phyloP scores from a whole-genome alignment of 2,329 filamentous ascomycete species.

The Lizonia empirigonia region DNA sequence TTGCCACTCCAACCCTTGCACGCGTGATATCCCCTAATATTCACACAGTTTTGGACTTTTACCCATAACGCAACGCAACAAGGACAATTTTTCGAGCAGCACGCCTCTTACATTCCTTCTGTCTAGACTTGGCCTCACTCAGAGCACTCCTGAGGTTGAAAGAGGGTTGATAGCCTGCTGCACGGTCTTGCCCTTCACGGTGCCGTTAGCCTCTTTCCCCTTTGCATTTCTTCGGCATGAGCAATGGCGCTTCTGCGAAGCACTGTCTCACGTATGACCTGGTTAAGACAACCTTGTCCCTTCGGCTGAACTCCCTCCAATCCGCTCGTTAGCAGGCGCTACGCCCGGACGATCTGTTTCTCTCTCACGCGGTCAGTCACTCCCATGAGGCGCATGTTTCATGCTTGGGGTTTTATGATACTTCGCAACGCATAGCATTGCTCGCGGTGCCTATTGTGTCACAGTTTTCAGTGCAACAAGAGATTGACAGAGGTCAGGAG shows the following conservation, averaged over 20 bases:
- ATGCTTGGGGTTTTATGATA: neutral
- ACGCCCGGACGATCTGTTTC: neutral
- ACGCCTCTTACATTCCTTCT: neutral
- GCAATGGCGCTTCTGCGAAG: neutral
- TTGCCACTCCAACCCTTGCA: neutral
- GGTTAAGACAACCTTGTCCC: too few relatives aligned
- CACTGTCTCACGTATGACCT: too few relatives aligned
- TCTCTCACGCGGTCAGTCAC: neutral
- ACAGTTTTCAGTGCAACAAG: neutral
- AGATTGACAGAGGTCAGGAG: neutral
- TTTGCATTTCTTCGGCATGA: neutral
- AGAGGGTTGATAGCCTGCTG: neutral
- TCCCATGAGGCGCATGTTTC: neutral
- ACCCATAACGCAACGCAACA: neutral
- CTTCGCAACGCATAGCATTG: neutral
- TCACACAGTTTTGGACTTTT: neutral
- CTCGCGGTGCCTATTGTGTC: neutral
- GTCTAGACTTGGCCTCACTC: neutral
- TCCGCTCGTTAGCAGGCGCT: neutral
- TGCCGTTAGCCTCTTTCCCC: neutral
- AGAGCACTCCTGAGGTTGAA: neutral
- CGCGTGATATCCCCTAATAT: neutral
- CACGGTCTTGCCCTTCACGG: neutral
- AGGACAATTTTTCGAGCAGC: neutral
- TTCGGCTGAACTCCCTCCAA: neutral